Evolutionary conservation across 2,329 filamentous ascomycete species (phyloP), one percentile per base, ranked within the genome.

Genomic region (Hymenoscyphus repandus): DNA sequence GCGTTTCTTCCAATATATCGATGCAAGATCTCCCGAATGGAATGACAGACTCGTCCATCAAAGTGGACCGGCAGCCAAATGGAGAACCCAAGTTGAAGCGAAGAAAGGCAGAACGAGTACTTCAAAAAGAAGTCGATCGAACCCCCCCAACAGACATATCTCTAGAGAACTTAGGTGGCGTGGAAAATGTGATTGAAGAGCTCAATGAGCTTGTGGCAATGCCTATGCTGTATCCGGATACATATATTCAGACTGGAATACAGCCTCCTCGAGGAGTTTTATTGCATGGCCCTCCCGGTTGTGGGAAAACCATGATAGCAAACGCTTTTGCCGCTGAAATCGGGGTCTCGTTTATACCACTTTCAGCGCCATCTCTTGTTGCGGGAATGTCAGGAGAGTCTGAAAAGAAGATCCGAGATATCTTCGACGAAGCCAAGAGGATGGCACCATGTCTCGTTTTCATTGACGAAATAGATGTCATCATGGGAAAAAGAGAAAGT

Each of bases 401-500:
- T 0, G 89, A 95, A 68, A 91, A 91, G 71, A 89, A 90, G 53
- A 80, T 95, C 27, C 77, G 89, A 33, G 88, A 92, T 58, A 77
- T 90, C 43, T 95, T 95, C 54, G 91, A 97, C 11, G 88, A 93
- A 63, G 93, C 93, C 0, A 89, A 88, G 66, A 79, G 82, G 49
- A 77, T 91, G 34, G 91, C 92, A 0, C 93, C 93, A 0, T 95
- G 90, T 62, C 75, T 99, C 5, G 78, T 99, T 4, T 95, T 96
- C 63, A 87, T 97, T 51, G 90, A 96, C 59, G 86, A 96, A 60
- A 88, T 97, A 47, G 91, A 99, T 68, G 85, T 86, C 3, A 93
- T 97, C 61, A 88, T 90, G 45, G 88, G 88, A 0, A 95, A 95
- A 67, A 78, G 87, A 50, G 89, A 95, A 56, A 88, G 82, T 49